Evolutionary conservation across 805 yeast species (phyloP).

Genomic region (Sugiyamaella qingdaonensis): DNA sequence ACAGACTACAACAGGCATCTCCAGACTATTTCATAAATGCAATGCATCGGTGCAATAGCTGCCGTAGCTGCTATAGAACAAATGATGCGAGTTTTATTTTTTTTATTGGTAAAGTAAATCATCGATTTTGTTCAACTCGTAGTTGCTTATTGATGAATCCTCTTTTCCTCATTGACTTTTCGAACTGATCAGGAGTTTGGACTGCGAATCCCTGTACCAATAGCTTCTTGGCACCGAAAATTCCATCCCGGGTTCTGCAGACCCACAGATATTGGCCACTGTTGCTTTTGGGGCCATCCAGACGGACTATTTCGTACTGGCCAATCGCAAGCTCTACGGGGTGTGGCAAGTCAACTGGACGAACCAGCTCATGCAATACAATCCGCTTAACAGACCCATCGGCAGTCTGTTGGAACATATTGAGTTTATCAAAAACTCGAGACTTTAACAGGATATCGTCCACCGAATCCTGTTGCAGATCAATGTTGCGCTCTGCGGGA

Average conservation of each 20-base stretch:
- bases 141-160: not conserved
- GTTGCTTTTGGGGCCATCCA: not conserved
- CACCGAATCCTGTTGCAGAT: conserved; percentile 45
- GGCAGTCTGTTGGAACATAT: conserved; percentile 14
- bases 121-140: not conserved
- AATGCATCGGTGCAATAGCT: not conserved
- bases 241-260: not conserved
- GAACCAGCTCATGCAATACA: not conserved
- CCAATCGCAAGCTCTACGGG: not conserved
- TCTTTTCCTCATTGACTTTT: conserved; percentile 8
- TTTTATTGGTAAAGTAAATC: not conserved
- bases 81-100: not conserved
- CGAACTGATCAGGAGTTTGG: conserved; percentile 7
- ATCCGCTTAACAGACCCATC: not conserved
- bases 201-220: conserved; percentile 4
- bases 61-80: not conserved
- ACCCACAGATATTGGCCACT: not conserved
- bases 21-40: conserved; percentile 23
- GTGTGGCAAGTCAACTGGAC: not conserved
- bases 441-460: conserved; percentile 30
- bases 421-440: conserved; percentile 15
- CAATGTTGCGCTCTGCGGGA: conserved; percentile 39
- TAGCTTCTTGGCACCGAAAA: not conserved
- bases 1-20: conserved; percentile 55
- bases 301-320: not conserved